Percentiles rank a stretch among this genome's conserved stretches.
phyloP scores from a whole-genome alignment of 179 eudicot genomes.

The Spinacia oleracea region DNA sequence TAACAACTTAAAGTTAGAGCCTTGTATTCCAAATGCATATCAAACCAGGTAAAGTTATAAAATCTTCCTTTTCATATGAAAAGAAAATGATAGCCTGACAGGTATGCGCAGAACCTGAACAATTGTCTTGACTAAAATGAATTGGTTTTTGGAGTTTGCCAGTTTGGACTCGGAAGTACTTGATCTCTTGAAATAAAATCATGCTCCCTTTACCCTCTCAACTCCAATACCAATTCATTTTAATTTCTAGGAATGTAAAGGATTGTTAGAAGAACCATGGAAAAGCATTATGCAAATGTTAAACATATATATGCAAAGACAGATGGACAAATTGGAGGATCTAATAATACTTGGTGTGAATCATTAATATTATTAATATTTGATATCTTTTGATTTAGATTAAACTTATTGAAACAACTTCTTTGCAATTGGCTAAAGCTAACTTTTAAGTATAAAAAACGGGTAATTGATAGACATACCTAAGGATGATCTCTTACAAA shows the following conservation, averaged over 20 bases:
- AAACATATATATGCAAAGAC: not conserved
- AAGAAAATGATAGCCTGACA: no score
- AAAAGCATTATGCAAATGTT: not conserved
- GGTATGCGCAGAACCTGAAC: not conserved
- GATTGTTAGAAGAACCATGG: not conserved
- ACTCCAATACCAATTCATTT: not conserved
- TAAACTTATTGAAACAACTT: not conserved
- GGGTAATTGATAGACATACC: conserved; percentile 29
- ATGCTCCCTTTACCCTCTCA: not conserved
- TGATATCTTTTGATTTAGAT: not conserved
- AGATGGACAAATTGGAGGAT: not conserved
- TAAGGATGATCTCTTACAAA: no score
- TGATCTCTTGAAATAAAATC: no score
- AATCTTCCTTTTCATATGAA: no score
- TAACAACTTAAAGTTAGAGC: no score
- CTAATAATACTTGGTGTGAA: not conserved
- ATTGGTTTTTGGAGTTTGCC: not conserved
- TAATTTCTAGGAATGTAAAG: not conserved
- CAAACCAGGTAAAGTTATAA: no score
- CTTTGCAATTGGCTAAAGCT: not conserved
- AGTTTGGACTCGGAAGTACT: not conserved
- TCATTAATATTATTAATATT: not conserved
- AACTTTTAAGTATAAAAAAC: not conserved
- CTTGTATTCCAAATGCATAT: no score
- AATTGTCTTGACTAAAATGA: not conserved